phyloP scores from a whole-genome alignment of 2,329 filamentous ascomycete species.

The Aspergillus neoniger region DNA sequence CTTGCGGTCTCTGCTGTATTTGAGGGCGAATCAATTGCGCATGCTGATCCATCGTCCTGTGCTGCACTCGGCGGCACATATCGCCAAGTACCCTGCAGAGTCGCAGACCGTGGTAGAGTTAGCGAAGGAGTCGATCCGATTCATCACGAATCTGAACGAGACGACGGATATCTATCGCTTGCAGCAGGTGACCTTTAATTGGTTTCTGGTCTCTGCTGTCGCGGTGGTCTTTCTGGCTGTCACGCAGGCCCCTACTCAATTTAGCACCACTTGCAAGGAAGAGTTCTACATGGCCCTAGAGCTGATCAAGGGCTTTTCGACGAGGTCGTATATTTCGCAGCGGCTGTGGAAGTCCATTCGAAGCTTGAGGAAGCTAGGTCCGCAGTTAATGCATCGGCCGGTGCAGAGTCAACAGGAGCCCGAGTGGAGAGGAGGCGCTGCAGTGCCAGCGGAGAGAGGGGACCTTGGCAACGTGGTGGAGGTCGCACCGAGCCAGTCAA shows the following conservation, averaged over 20 bases:
- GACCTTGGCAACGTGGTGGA: background rate
- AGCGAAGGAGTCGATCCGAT: constrained; percentile 64
- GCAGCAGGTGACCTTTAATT: constrained; percentile 66
- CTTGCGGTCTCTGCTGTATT: constrained; percentile 77
- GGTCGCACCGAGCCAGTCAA: background rate
- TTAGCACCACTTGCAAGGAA: constrained; percentile 58
- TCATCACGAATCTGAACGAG: constrained; percentile 61
- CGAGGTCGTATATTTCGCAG: constrained; percentile 62
- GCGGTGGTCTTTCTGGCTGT: constrained; percentile 65
- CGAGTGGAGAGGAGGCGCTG: background rate
- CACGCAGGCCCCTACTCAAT: constrained; percentile 61
- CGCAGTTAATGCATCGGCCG: constrained; percentile 49
- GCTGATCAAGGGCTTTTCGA: constrained; percentile 62
- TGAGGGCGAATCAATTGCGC: constrained; percentile 86
- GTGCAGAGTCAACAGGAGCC: constrained; percentile 5
- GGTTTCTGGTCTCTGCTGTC: constrained; percentile 64
- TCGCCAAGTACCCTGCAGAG: constrained; percentile 70
- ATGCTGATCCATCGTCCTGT: constrained; percentile 86
- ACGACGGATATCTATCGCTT: constrained; percentile 63
- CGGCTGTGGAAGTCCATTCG: constrained; percentile 64
- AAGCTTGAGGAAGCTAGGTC: constrained; percentile 61
- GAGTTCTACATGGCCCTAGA: constrained; percentile 68
- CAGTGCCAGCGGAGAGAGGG: background rate
- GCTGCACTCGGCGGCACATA: constrained; percentile 72
- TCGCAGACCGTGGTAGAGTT: constrained; percentile 68